Conservation (phyloP, 2,329 filamentous ascomycete genomes). For the Tolypocladium ophioglossoides region DNA sequence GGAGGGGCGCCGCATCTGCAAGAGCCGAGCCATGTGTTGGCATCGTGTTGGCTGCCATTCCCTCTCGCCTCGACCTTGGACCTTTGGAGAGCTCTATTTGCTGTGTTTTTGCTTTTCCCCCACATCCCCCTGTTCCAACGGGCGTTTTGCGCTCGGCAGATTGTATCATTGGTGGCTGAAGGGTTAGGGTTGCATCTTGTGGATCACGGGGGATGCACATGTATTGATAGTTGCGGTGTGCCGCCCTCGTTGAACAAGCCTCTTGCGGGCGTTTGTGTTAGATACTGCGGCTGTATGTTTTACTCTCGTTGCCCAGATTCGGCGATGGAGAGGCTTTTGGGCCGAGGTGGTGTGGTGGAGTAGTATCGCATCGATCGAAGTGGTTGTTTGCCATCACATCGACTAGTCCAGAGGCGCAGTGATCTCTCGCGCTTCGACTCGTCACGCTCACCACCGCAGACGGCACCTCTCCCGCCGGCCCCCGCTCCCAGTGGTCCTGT, state of each 20-base stretch:
- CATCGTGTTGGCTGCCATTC: constrained; percentile 1
- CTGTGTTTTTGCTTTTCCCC: not conserved
- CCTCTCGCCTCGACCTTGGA: constrained; percentile 1
- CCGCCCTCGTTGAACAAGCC: not conserved
- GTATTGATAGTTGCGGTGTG: not conserved
- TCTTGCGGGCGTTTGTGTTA: not conserved
- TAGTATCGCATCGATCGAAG: not conserved
- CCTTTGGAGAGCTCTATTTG: not conserved
- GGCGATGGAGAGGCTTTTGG: too few relatives aligned
- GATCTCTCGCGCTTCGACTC: not conserved
- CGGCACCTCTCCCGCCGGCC: not conserved
- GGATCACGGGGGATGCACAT: not conserved
- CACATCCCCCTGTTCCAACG: not conserved
- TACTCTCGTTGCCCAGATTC: not conserved
- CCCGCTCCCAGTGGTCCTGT: not conserved
- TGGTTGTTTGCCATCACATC: not conserved
- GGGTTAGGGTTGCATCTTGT: not conserved
- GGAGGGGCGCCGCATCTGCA: not conserved
- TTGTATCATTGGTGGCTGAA: not conserved
- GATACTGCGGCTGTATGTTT: not conserved
- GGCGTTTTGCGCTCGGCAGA: not conserved
- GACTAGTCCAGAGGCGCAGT: not conserved
- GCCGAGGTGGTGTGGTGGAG: not conserved
- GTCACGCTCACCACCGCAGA: not conserved
- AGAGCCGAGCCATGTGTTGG: constrained; percentile 1